phyloP scores from a whole-genome alignment of 1,284 basidiomycete species.

The Tranzscheliella williamsii region DNA sequence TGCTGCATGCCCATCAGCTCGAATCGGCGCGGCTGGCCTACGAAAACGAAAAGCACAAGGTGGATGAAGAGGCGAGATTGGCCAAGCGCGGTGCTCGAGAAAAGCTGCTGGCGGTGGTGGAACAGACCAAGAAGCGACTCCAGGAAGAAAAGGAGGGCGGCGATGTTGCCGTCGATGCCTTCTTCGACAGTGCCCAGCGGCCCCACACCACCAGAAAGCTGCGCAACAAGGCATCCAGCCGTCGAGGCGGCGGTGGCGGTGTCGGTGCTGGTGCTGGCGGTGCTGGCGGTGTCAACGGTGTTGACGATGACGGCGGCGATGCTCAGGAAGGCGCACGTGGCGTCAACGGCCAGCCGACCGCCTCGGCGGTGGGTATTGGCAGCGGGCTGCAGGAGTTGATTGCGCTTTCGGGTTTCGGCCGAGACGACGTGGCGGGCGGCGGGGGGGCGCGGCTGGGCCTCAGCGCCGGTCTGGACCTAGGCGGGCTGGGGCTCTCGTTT shows the following conservation, averaged over 20 bases:
- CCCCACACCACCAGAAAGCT: conserved; percentile 59
- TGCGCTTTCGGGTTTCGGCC: conserved; percentile 38
- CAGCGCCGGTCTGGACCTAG: conserved; percentile 18
- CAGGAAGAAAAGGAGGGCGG: conserved; percentile 57
- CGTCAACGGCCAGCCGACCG: conserved; percentile 4
- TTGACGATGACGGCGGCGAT: conserved; percentile 27
- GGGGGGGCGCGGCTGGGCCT: conserved; percentile 13
- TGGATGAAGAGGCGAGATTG: conserved; percentile 54
- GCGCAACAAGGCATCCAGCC: conserved; percentile 51
- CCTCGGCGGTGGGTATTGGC: conserved; percentile 14
- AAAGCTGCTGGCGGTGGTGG: conserved; percentile 53
- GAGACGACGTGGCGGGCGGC: conserved; percentile 21
- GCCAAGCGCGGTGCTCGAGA: conserved; percentile 54
- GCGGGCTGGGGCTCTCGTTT: conserved; percentile 32
- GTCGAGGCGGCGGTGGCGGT: conserved; percentile 8
- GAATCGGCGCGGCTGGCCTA: conserved; percentile 47
- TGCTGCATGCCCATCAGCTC: conserved; percentile 54
- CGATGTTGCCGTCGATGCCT: conserved; percentile 50
- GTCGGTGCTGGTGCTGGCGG: conserved; percentile 4
- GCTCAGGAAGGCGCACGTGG: conserved; percentile 6
- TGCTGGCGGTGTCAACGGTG: conserved; percentile 1
- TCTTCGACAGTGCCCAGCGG: conserved; percentile 49
- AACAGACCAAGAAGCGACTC: conserved; percentile 53
- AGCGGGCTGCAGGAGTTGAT: conserved; percentile 41
- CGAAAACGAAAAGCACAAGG: conserved; percentile 48